phyloP scores from a whole-genome alignment of 345 rosid genomes.

The Linum tenue region DNA sequence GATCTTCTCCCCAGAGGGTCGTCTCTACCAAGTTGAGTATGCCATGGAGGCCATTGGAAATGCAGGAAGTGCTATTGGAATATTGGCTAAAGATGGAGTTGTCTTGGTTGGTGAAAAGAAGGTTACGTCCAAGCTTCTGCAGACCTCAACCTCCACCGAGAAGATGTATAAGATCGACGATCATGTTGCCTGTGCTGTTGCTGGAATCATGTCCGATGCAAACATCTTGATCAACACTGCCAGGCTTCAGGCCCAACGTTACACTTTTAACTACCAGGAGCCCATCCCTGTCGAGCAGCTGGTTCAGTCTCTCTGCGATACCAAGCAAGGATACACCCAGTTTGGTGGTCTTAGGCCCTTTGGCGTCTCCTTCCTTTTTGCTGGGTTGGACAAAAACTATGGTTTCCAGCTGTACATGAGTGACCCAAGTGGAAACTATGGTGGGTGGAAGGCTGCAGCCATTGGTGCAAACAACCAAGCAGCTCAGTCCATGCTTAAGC shows the following conservation, averaged over 20 bases:
- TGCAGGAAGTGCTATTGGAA: constrained; percentile 90
- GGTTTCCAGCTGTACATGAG: constrained; percentile 96
- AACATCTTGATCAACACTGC: constrained; percentile 93
- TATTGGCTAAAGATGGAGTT: constrained; percentile 81
- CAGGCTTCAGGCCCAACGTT: constrained; percentile 88
- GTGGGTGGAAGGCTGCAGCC: constrained; percentile 97
- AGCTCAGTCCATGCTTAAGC: constrained; percentile 95
- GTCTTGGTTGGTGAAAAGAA: constrained; percentile 93
- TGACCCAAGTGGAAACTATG: constrained; percentile 91
- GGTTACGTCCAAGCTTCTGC: constrained; percentile 92
- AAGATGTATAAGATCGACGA: constrained; percentile 98
- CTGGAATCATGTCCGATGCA: constrained; percentile 98
- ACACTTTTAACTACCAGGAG: constrained; percentile 81
- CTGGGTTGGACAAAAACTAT: constrained; percentile 89
- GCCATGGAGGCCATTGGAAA: constrained; percentile 99
- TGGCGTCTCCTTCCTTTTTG: constrained; percentile 87
- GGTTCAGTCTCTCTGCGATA: constrained; percentile 90
- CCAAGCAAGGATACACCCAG: constrained; percentile 94
- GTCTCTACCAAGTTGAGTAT: constrained; percentile 95
- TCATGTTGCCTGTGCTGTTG: constrained; percentile 92
- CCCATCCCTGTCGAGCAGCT: constrained; percentile 97
- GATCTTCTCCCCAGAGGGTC: constrained; percentile 98
- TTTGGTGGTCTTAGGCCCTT: constrained; percentile 96
- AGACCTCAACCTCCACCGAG: constrained; percentile 80
- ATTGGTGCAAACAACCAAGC: constrained; percentile 95